Evolutionary conservation across 305 asterid genomes (phyloP), one percentile per base, ranked within the genome.

Genomic region (Plantago lanceolata): DNA sequence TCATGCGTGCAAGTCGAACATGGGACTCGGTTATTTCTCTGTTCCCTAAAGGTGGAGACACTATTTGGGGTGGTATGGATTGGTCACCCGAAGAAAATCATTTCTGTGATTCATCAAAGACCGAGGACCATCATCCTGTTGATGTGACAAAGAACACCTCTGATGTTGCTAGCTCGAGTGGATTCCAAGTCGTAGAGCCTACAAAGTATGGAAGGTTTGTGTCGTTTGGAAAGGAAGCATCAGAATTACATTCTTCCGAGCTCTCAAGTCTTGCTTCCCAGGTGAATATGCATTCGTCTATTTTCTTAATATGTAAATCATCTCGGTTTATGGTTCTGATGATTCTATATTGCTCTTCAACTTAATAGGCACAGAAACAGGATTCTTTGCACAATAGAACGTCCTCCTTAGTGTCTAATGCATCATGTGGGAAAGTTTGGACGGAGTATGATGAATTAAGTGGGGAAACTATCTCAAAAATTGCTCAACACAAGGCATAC

Each of bases 21-120:
- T 93, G 99, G 98, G 99, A 93, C 75, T 87, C 97, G 0, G 74
- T 86, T 16, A 59, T 93, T 58, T 87, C 96, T 3, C 72, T 93
- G 83, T 54, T 85, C 49, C 99, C 99, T 16, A 93, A 85, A 84
- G 99, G 99, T 1, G 99, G 99, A 48, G 99, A 93, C 57, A 59
- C 92, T 16, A 76, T 90, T 52, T 93, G 99, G 99, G 99, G 99
- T 0, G 58, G 75, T 82, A 66, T 82, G 72, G 89, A 89, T 73
- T 83, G 79, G 87, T 81, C 97, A 28, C 97, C 97, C 0, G 97
- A 93, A 69, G 96, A 85, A 73, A 83, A 77, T 64, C 79, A 85
- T 58, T 76, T 68, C 2, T 87, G 95, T 61, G 66, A 74, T 60
- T 73, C 78, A 16, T 52, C 73, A n/a, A 67, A 64, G 71, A 70